Conservation (phyloP, 441 rosid species). For the Adansonia madagascariensis region DNA sequence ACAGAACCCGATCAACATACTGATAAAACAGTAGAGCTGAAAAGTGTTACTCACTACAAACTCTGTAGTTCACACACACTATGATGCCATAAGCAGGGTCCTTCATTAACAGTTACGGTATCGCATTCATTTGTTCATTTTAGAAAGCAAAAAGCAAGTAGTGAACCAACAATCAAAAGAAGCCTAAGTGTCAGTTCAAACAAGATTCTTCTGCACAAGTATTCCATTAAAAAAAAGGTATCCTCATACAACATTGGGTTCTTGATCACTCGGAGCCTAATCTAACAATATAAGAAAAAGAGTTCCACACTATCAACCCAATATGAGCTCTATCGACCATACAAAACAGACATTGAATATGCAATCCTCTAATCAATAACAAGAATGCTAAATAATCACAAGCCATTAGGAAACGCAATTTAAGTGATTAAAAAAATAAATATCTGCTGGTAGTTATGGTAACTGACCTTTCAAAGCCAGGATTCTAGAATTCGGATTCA, state of each 20-base stretch:
- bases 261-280: not conserved
- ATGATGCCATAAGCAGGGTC: not conserved
- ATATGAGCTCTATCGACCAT: not conserved
- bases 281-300: conserved; percentile 14
- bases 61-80: not conserved
- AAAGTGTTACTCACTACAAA: not conserved
- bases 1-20: not conserved
- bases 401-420: not conserved
- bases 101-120: not conserved
- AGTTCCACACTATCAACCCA: not conserved
- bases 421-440: not conserved
- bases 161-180: conserved; percentile 17
- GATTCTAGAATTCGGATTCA: conserved; percentile 92
- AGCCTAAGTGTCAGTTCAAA: not conserved
- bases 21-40: conserved; percentile 1
- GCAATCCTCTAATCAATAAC: not conserved
- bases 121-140: conserved; percentile 12
- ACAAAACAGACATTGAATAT: not conserved
- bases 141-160: not conserved
- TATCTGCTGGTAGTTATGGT: conserved; percentile 3
- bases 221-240: not conserved
- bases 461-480: conserved; percentile 83
- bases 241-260: not conserved
- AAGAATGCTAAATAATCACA: not conserved
- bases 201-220: not conserved